Conservation (phyloP, 2,329 filamentous ascomycete genomes). For the Colletotrichum endophyticum region DNA sequence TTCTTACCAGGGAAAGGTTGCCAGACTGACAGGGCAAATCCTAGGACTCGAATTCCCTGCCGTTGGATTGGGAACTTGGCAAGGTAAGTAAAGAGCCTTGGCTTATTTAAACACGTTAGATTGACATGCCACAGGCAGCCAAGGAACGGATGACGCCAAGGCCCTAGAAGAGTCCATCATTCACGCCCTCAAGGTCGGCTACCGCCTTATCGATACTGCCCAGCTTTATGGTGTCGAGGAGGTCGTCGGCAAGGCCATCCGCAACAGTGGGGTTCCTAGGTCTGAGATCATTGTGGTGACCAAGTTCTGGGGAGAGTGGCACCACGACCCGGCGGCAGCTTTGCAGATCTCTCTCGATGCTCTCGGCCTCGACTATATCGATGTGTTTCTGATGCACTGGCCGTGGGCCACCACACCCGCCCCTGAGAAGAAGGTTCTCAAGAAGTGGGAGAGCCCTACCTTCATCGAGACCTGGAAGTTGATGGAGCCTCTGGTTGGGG, state of each 20-base stretch:
- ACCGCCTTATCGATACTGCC: conserved; percentile 33
- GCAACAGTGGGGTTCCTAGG: conserved; percentile 35
- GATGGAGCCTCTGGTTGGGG: conserved; percentile 32
- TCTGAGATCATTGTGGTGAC: conserved; percentile 55
- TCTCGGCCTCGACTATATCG: conserved; percentile 34
- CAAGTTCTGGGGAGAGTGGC: conserved; percentile 40
- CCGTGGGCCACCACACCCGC: conserved; percentile 28
- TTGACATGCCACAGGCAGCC: conserved; percentile 1
- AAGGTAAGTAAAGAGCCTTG: conserved; percentile 19
- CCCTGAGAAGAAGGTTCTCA: conserved; percentile 24
- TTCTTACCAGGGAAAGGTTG: background rate
- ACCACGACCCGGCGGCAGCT: conserved; percentile 29
- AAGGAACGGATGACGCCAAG: conserved; percentile 21
- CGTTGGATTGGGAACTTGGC: conserved; percentile 30
- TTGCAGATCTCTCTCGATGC: conserved; percentile 31
- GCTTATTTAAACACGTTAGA: background rate
- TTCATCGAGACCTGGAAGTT: conserved; percentile 30
- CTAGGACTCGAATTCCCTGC: conserved; percentile 22
- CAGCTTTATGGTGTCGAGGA: conserved; percentile 29
- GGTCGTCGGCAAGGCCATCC: conserved; percentile 34
- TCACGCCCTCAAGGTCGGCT: conserved; percentile 31
- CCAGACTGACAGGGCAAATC: background rate
- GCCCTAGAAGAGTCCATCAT: conserved; percentile 33
- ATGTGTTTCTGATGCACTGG: conserved; percentile 42
- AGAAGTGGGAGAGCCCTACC: conserved; percentile 27